Conservation (phyloP, 257 asterid species). For the Ehretia macrophylla region DNA sequence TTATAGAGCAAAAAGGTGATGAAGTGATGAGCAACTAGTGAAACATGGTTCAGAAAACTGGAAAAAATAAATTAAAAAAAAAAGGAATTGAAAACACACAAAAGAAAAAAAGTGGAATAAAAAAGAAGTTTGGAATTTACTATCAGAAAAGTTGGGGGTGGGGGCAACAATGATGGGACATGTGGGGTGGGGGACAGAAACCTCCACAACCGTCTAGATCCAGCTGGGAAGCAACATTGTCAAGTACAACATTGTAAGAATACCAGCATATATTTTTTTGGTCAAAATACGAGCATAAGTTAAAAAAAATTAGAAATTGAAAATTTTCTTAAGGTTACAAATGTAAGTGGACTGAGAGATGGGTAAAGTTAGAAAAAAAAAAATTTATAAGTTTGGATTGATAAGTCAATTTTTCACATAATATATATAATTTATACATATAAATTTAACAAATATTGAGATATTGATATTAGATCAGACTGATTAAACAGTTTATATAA, state of each 20-base stretch:
- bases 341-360: too few relatives aligned
- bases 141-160: conserved; percentile 21
- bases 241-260: background rate
- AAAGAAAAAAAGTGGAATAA: conserved; percentile 7
- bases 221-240: conserved; percentile 56
- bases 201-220: conserved; percentile 35
- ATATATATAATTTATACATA: too few relatives aligned
- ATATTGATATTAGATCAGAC: too few relatives aligned
- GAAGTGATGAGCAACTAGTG: conserved; percentile 21
- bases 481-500: too few relatives aligned
- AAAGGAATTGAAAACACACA: background rate
- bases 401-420: too few relatives aligned
- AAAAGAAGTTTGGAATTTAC: conserved; percentile 43
- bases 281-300: too few relatives aligned
- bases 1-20: conserved; percentile 47
- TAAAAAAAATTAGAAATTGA: too few relatives aligned
- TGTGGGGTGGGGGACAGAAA: conserved; percentile 44
- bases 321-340: background rate
- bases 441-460: too few relatives aligned
- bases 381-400: too few relatives aligned
- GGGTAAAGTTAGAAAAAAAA: too few relatives aligned
- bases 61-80: background rate
- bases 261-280: background rate
- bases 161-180: conserved; percentile 48
- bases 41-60: background rate